Percentiles rank a stretch among this genome's conserved stretches.
These are phyloP conservation scores for Rhodotorula sphaerocarpa DNA, from an alignment of 768 basidiomycete species.

Conservation along the genomic window DNA sequence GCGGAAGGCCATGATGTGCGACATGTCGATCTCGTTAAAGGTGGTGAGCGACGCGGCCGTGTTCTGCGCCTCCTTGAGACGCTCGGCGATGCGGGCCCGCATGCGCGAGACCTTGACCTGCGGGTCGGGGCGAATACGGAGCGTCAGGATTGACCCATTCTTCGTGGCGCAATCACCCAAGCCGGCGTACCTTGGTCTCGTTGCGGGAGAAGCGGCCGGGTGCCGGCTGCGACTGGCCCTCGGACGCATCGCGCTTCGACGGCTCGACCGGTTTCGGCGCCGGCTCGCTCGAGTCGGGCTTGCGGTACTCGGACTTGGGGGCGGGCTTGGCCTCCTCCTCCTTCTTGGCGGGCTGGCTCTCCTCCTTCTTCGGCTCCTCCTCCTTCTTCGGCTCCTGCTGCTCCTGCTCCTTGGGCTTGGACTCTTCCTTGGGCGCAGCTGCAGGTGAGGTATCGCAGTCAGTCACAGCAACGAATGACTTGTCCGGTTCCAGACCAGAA, in stretches of 20 bases:
- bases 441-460: background rate
- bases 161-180: too few species aligned
- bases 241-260: conserved; percentile 19
- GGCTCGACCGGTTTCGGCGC: conserved; percentile 36
- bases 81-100: conserved; percentile 92
- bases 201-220: conserved; percentile 11
- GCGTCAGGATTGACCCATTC: background rate
- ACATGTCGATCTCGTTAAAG: conserved; percentile 99
- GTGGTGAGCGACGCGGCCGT: conserved; percentile 92
- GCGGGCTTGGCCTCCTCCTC: conserved; percentile 40
- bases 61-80: conserved; percentile 96
- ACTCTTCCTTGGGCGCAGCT: too few species aligned
- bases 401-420: conserved; percentile 33
- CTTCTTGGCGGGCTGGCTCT: conserved; percentile 41
- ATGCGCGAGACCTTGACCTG: conserved; percentile 98
- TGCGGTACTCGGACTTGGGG: conserved; percentile 34
- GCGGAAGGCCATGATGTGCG: conserved; percentile 83
- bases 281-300: conserved; percentile 28
- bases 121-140: background rate
- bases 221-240: background rate
- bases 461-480: too few species aligned
- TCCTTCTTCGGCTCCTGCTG: conserved; percentile 46
- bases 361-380: conserved; percentile 44
- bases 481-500: too few species aligned
- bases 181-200: conserved; percentile 11